Conservation (phyloP, 2,329 filamentous ascomycete species). For the Venturia nashicola region DNA sequence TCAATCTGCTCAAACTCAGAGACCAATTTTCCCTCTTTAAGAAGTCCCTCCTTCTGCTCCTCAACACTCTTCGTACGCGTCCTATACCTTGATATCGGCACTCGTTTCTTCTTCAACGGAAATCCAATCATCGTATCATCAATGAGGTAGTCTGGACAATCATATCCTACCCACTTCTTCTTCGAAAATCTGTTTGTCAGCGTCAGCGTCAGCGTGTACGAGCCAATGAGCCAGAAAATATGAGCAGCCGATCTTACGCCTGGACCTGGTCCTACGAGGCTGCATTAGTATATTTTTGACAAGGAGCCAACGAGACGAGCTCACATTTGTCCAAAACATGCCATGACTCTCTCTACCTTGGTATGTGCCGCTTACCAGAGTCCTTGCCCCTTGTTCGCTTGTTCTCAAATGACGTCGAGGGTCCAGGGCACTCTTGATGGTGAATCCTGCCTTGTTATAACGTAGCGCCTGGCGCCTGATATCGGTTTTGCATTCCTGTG, state of each 20-base stretch:
- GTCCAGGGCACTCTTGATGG: background rate
- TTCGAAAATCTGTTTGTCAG: background rate
- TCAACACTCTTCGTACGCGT: background rate
- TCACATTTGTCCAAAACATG: conserved; percentile 2
- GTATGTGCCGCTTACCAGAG: conserved; percentile 3
- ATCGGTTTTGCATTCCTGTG: background rate
- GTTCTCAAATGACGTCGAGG: background rate
- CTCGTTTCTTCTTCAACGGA: background rate
- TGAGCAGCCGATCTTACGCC: background rate
- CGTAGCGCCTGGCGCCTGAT: background rate
- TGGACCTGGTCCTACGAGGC: background rate
- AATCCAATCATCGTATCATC: background rate
- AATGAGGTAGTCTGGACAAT: background rate
- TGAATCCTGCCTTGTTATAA: background rate
- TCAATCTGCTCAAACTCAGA: background rate
- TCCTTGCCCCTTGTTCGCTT: background rate
- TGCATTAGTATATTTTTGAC: background rate
- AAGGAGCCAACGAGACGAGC: background rate
- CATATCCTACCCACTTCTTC: background rate
- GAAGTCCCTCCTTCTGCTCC: background rate
- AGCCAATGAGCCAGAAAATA: background rate
- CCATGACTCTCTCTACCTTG: conserved; percentile 7
- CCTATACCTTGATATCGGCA: background rate
- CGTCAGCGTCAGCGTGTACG: background rate
- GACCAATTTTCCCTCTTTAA: background rate